Evolutionary conservation across 2,329 filamentous ascomycete genomes (phyloP).

Genomic region (Fusarium sp.): DNA sequence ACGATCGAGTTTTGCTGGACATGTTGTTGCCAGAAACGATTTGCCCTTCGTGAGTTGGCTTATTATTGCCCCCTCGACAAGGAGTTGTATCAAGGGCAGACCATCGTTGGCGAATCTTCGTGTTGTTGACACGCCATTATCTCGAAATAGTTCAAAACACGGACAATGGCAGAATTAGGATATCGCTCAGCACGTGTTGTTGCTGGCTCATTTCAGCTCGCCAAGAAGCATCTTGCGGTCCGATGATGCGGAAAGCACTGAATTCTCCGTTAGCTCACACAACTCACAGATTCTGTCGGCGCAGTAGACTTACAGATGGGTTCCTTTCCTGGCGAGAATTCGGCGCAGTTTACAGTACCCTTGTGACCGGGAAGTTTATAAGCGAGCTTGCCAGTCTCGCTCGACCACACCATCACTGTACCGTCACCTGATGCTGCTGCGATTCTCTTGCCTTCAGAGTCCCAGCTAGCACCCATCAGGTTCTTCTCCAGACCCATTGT

Average conservation of each 20-base stretch:
- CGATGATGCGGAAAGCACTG: constrained; percentile 89
- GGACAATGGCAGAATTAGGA: constrained; percentile 17
- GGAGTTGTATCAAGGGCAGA: not conserved
- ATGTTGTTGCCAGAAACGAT: not conserved
- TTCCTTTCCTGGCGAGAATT: constrained; percentile 84
- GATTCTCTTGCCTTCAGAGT: constrained; percentile 82
- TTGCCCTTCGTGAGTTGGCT: not conserved
- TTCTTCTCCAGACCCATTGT: constrained; percentile 90
- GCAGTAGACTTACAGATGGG: constrained; percentile 75
- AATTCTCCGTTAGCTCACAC: constrained; percentile 48
- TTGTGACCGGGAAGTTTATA: constrained; percentile 97
- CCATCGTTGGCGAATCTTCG: not conserved
- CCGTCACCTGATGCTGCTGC: constrained; percentile 90
- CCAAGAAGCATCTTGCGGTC: constrained; percentile 85
- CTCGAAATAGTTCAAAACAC: constrained; percentile 4
- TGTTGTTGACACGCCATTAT: constrained; percentile 6
- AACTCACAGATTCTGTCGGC: not conserved
- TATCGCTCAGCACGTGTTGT: constrained; percentile 51
- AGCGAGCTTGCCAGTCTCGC: constrained; percentile 83
- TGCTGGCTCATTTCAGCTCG: constrained; percentile 66
- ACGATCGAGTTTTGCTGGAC: not conserved
- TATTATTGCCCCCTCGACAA: not conserved
- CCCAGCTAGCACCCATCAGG: constrained; percentile 88
- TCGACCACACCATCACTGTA: constrained; percentile 90
- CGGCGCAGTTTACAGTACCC: constrained; percentile 92